A percentile compares a stretch with the other conserved stretches of the same genome.
Evolutionary conservation across 139 green algal genomes (phyloP).

Genomic region (Asterochloris sp.): DNA sequence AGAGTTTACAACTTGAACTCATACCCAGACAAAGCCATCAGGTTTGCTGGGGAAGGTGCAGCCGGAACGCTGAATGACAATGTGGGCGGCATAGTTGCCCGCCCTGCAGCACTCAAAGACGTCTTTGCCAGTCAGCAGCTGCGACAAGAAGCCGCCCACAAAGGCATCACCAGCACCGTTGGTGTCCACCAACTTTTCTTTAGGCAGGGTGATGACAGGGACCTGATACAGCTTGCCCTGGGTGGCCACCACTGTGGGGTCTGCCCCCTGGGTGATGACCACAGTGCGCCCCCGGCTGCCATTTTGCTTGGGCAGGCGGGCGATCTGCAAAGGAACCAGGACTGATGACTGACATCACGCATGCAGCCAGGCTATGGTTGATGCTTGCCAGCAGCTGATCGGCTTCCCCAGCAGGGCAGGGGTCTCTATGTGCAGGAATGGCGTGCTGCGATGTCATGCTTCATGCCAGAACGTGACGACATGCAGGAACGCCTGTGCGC

Average conservation of each 20-base stretch:
- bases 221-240: constrained; percentile 62
- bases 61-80: constrained; percentile 93
- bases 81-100: constrained; percentile 89
- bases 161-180: constrained; percentile 95
- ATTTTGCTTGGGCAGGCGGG: constrained; percentile 78
- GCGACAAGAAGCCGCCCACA: constrained; percentile 96
- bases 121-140: constrained; percentile 85
- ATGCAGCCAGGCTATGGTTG: neutral
- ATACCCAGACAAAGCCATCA: constrained; percentile 19
- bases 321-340: constrained; percentile 48
- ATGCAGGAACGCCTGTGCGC: no score
- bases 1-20: neutral
- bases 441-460: no score
- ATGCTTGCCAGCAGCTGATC: neutral
- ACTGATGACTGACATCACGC: no score
- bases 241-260: constrained; percentile 84
- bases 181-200: constrained; percentile 95
- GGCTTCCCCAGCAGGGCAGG: neutral
- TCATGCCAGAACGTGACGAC: no score
- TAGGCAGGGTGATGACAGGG: constrained; percentile 63
- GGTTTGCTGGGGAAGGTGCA: constrained; percentile 73
- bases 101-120: constrained; percentile 74
- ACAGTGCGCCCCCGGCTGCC: constrained; percentile 71
- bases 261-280: constrained; percentile 92
- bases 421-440: neutral